Percentiles rank a stretch among this genome's conserved stretches.
Evolutionary conservation across 345 rosid genomes (phyloP).

Genomic region (Cardamine chenopodiifolia): DNA sequence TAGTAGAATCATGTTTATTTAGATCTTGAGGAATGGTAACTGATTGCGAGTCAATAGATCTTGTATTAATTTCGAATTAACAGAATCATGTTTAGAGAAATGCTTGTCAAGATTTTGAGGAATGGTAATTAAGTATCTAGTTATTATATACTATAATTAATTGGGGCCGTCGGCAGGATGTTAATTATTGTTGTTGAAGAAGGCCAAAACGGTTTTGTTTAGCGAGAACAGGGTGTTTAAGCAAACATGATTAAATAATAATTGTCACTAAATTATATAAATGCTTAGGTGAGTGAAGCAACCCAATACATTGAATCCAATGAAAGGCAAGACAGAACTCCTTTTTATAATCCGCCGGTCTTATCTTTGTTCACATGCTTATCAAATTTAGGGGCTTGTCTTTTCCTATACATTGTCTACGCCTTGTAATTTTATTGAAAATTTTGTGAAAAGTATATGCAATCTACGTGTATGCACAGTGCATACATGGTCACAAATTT

Average conservation of each 20-base stretch:
- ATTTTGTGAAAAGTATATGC: neutral
- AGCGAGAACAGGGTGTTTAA: conserved; percentile 1
- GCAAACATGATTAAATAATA: conserved; percentile 26
- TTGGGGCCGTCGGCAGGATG: conserved; percentile 19
- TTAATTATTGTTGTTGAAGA: conserved; percentile 4
- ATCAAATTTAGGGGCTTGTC: conserved; percentile 47
- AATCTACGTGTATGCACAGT: conserved; percentile 12
- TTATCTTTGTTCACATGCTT: conserved; percentile 42
- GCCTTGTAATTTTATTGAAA: conserved; percentile 17
- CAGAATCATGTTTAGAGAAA: neutral
- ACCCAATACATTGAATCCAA: conserved; percentile 42
- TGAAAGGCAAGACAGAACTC: conserved; percentile 22
- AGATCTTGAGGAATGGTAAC: conserved; percentile 3
- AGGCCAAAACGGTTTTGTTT: conserved; percentile 28
- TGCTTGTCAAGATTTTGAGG: neutral
- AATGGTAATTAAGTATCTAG: neutral
- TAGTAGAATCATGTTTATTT: too few relatives aligned
- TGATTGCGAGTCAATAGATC: neutral
- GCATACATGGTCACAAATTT: neutral
- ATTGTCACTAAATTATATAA: conserved; percentile 16
- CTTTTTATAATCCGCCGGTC: conserved; percentile 44
- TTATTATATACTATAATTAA: neutral
- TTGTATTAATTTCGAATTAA: neutral
- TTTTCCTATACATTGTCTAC: conserved; percentile 29
- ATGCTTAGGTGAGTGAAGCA: conserved; percentile 31